Percentiles rank a stretch among this genome's conserved stretches.
These are phyloP conservation scores for Sophora flavescens DNA, from an alignment of 306 rosid genomes.

Conservation along the genomic window DNA sequence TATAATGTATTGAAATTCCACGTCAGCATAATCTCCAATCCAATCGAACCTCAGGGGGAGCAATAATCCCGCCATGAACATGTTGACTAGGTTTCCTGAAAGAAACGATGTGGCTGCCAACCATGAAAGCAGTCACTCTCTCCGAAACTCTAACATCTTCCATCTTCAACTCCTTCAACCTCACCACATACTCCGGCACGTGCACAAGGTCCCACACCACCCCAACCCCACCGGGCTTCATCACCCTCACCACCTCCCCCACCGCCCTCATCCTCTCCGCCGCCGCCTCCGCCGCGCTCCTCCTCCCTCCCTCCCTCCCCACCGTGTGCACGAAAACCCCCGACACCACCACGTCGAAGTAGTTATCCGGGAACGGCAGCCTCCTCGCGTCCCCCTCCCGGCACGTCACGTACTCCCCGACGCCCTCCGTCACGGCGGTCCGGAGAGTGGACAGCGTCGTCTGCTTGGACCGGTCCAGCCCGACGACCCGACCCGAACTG, in stretches of 20 bases:
- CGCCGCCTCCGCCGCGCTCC: conserved; percentile 83
- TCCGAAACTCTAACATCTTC: conserved; percentile 89
- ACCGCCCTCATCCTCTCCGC: conserved; percentile 95
- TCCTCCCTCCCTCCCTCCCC: conserved; percentile 83
- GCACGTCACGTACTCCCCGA: conserved; percentile 95
- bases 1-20: conserved; percentile 14
- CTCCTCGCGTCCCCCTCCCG: conserved; percentile 88
- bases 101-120: conserved; percentile 90
- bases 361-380: conserved; percentile 86
- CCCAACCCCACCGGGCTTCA: conserved; percentile 85
- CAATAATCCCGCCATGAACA: conserved; percentile 47
- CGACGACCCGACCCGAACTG: conserved; percentile 92
- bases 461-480: conserved; percentile 70
- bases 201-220: conserved; percentile 98
- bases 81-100: conserved; percentile 88
- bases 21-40: conserved; percentile 82
- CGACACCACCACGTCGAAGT: conserved; percentile 94
- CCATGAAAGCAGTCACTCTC: conserved; percentile 95
- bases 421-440: conserved; percentile 84
- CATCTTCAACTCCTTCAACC: conserved; percentile 92
- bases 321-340: conserved; percentile 94
- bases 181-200: conserved; percentile 89
- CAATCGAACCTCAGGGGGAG: conserved; percentile 78
- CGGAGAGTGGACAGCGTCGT: conserved; percentile 71
- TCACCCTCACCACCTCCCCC: conserved; percentile 89